Evolutionary conservation across 169 alveolate species (phyloP).

Genomic region (Eimeria maxima): DNA sequence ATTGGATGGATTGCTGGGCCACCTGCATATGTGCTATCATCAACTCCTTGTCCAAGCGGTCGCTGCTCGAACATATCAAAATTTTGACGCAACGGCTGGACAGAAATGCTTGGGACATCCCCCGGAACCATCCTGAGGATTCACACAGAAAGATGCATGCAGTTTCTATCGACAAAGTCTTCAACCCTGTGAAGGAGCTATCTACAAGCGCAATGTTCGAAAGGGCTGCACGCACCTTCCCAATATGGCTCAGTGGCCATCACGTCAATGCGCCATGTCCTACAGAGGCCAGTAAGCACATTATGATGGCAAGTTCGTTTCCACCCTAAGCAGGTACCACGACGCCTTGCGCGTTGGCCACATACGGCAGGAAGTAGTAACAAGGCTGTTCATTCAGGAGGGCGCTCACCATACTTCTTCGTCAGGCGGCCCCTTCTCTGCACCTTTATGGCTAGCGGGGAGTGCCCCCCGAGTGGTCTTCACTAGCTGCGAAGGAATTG

Average conservation of each 20-base stretch:
- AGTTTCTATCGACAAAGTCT: neutral
- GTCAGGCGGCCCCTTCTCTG: slow-evolving; percentile 71
- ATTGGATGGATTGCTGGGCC: neutral
- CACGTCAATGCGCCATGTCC: slow-evolving; percentile 92
- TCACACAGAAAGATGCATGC: neutral
- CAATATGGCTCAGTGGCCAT: slow-evolving; percentile 91
- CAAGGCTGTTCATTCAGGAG: neutral
- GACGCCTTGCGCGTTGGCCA: neutral
- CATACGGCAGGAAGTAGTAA: neutral
- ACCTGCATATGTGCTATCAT: slow-evolving; percentile 93
- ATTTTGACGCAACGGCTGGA: slow-evolving; percentile 89
- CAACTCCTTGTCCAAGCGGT: slow-evolving; percentile 94
- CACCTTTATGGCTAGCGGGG: slow-evolving; percentile 66
- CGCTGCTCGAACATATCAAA: slow-evolving; percentile 92
- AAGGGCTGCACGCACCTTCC: slow-evolving; percentile 82
- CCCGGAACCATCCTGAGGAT: slow-evolving; percentile 92
- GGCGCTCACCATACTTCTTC: slow-evolving; percentile 74
- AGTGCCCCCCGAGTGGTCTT: slow-evolving; percentile 85
- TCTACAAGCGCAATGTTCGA: neutral
- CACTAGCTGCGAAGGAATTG: slow-evolving; percentile 91
- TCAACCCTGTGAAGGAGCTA: neutral
- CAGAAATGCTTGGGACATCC: slow-evolving; percentile 91
- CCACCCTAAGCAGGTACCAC: neutral
- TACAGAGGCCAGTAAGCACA: slow-evolving; percentile 22
- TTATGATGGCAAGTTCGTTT: neutral